phyloP scores from a whole-genome alignment of 78 protist genomes.

The Fonticula alba region DNA sequence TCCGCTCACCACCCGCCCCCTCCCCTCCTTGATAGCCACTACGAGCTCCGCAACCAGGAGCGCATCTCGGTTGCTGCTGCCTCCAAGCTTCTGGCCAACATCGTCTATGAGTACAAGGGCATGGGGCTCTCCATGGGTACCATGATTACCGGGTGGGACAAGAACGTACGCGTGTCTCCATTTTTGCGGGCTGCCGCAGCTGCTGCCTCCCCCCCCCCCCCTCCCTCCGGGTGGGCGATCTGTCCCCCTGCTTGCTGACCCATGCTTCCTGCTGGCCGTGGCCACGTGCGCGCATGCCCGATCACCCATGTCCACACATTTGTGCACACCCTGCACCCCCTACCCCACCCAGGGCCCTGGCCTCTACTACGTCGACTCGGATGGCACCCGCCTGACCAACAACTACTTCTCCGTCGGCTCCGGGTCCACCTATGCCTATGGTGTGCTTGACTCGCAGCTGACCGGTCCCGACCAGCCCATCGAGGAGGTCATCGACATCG shows the following conservation, averaged over 20 bases:
- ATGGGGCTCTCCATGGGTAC: constrained; percentile 96
- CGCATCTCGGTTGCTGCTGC: constrained; percentile 98
- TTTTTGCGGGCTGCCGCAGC: background rate
- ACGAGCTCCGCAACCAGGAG: constrained; percentile 71
- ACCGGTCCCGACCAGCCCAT: constrained; percentile 17
- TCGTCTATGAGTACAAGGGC: constrained; percentile 74
- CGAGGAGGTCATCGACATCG: constrained; percentile 89
- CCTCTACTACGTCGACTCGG: constrained; percentile 87
- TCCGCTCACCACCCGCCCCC: background rate
- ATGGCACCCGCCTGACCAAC: constrained; percentile 83
- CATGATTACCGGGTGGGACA: constrained; percentile 97
- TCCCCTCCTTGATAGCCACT: constrained; percentile 5
- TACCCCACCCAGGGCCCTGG: constrained; percentile 51
- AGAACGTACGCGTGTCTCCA: constrained; percentile 10
- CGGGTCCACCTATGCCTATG: constrained; percentile 97
- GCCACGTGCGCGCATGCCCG: background rate
- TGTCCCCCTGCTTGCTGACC: background rate
- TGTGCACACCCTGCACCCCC: background rate
- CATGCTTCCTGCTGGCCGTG: background rate
- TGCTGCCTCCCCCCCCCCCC: background rate
- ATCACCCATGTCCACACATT: background rate
- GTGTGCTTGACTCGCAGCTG: constrained; percentile 86
- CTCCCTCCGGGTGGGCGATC: background rate
- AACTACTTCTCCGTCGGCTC: constrained; percentile 90
- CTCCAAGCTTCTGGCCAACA: constrained; percentile 85